Evolutionary conservation across 768 basidiomycete species (phyloP), one percentile per base, ranked within the genome.

Genomic region (Gloeostereum incarnatum): DNA sequence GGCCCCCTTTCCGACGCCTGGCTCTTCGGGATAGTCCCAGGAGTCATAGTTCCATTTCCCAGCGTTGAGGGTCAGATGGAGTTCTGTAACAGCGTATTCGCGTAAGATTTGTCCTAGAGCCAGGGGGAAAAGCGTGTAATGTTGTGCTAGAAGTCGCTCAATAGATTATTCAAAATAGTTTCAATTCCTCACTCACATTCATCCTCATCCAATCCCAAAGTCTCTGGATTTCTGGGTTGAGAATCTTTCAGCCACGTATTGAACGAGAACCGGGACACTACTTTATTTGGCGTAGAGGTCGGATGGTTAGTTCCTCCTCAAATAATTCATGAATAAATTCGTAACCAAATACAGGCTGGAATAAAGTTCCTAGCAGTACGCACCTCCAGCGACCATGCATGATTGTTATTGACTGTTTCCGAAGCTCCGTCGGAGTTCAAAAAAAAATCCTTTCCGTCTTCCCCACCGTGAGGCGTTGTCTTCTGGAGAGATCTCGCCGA

Each of bases 41-140:
- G 71, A 62, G 30, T 76, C 72, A 46, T 90, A 90, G 53, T 86
- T 72, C 94, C 94, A 97, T 48, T 80, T 83, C 14, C 94, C 94
- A 9, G 92, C 81, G 39, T 93, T 94, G 26, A 98, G 68, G 7
- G 83, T 81, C 5, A 98, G 73, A 50, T 93, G 88, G 16, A 98
- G 68, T 46, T 94, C 89, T 0, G 89, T 80, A 17, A 94, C 77
- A 1, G 81, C 78, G 55, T 93, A 86, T 56, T 84, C 75, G 40
- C 81, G 78, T 14, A 97, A 66, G 25, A 97, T 81, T 51, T 94
- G 84, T 3, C 92, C 85, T 13, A 98, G 66, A 2, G 83, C 70
- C 11, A 94, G 72, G 0, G 94, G 92, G 44, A 96, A 89, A 10
- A 96, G 56, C 3, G 74, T 78, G 48, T 91, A 91, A 50, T 96